Evolutionary conservation across 805 yeast species (phyloP).

Genomic region (Candida tallmaniae): DNA sequence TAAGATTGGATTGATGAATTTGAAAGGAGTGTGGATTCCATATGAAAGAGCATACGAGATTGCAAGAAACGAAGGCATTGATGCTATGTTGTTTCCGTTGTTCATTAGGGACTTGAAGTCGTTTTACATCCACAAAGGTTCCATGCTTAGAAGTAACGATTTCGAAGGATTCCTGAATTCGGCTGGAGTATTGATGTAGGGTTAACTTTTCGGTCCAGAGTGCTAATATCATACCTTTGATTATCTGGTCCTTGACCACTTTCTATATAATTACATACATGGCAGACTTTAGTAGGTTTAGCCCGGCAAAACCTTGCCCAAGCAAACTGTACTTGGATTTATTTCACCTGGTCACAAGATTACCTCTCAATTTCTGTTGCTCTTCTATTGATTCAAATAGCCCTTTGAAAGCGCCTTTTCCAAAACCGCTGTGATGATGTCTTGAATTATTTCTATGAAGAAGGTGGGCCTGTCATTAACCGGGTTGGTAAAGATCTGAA

Average conservation of each 20-base stretch:
- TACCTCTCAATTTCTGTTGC: constrained; percentile 73
- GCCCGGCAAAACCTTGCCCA: too few species aligned
- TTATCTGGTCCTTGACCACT: too few species aligned
- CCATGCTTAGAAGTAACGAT: constrained; percentile 4
- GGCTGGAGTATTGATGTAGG: too few species aligned
- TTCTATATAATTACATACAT: too few species aligned
- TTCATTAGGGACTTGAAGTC: constrained; percentile 27
- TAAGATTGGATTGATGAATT: constrained; percentile 35
- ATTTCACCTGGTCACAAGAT: too few species aligned
- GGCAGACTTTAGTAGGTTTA: too few species aligned
- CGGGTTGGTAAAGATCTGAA: constrained; percentile 79
- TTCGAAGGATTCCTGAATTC: too few species aligned
- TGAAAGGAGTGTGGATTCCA: constrained; percentile 41
- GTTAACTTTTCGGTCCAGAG: too few species aligned
- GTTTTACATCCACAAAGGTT: constrained; percentile 23
- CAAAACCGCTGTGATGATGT: constrained; percentile 77
- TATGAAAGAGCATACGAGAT: constrained; percentile 35
- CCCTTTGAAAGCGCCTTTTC: constrained; percentile 84
- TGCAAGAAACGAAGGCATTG: constrained; percentile 38
- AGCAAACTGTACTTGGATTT: too few species aligned
- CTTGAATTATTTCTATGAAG: constrained; percentile 81
- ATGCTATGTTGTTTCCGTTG: constrained; percentile 27
- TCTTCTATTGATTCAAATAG: constrained; percentile 74
- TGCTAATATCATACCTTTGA: too few species aligned
- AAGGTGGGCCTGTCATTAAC: constrained; percentile 75